phyloP scores from a whole-genome alignment of 768 basidiomycete species.

The Termitomyces sp. region DNA sequence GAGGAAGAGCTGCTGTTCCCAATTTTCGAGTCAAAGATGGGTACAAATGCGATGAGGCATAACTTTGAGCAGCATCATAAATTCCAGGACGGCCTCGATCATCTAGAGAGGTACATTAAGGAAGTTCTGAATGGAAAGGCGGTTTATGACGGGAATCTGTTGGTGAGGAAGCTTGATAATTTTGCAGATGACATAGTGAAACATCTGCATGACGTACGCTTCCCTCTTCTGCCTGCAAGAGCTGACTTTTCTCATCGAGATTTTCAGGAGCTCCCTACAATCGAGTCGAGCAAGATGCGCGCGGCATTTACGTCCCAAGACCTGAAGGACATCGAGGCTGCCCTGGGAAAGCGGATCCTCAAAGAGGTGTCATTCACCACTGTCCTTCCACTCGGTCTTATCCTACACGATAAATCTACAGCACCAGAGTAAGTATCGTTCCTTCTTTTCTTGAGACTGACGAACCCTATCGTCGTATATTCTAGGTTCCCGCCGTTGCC shows the following conservation, averaged over 20 bases:
- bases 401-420: slow-evolving; percentile 22
- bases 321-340: slow-evolving; percentile 21
- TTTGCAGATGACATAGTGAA: slow-evolving; percentile 27
- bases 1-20: slow-evolving; percentile 30
- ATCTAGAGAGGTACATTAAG: slow-evolving; percentile 36
- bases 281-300: slow-evolving; percentile 24
- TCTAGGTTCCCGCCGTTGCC: slow-evolving; percentile 29
- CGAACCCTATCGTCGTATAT: neutral
- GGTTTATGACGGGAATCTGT: slow-evolving; percentile 42
- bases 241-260: neutral
- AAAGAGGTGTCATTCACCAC: slow-evolving; percentile 22
- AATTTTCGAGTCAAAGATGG: slow-evolving; percentile 26
- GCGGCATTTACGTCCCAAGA: slow-evolving; percentile 25
- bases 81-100: slow-evolving; percentile 26
- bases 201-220: slow-evolving; percentile 20
- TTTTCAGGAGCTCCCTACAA: slow-evolving; percentile 26
- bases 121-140: slow-evolving; percentile 57
- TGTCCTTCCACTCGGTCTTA: slow-evolving; percentile 22
- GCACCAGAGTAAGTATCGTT: slow-evolving; percentile 19
- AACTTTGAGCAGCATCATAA: slow-evolving; percentile 28
- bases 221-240: neutral
- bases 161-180: slow-evolving; percentile 24
- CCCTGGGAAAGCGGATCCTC: slow-evolving; percentile 21
- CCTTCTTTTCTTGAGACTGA: neutral
- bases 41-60: slow-evolving; percentile 18